Evolutionary conservation across 176 grass and related monocot genomes (phyloP).

Genomic region (Luzula sylvatica): DNA sequence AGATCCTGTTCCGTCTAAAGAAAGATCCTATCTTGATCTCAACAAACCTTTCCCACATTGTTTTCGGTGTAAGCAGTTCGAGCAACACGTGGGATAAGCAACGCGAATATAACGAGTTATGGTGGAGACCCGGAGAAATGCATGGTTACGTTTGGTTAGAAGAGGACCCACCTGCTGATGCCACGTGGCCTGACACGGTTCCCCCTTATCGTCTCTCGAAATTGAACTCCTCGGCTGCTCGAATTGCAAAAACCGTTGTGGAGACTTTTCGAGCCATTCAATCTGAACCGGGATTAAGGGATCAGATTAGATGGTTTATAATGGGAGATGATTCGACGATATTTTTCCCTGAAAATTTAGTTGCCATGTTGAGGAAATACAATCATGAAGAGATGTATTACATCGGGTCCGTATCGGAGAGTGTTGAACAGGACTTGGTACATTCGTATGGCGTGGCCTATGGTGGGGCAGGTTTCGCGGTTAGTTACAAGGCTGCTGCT

Average conservation of each 20-base stretch:
- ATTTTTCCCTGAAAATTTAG: slow-evolving; percentile 85
- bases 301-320: slow-evolving; percentile 63
- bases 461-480: slow-evolving; percentile 71
- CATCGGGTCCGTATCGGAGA: slow-evolving; percentile 76
- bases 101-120: slow-evolving; percentile 60
- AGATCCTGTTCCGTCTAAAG: slow-evolving; percentile 20
- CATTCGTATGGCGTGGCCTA: slow-evolving; percentile 84
- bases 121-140: slow-evolving; percentile 60
- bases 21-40: neutral
- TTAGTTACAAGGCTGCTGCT: slow-evolving; percentile 61
- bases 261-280: slow-evolving; percentile 38
- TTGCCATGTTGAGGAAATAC: slow-evolving; percentile 70
- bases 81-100: slow-evolving; percentile 48
- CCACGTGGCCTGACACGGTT: slow-evolving; percentile 38
- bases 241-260: slow-evolving; percentile 66
- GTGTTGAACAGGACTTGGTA: slow-evolving; percentile 79
- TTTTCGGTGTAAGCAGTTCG: slow-evolving; percentile 78
- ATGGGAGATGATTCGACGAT: slow-evolving; percentile 91
- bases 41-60: slow-evolving; percentile 64
- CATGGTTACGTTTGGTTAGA: slow-evolving; percentile 82
- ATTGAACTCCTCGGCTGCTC: slow-evolving; percentile 42
- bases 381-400: slow-evolving; percentile 85
- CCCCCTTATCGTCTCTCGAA: slow-evolving; percentile 57
- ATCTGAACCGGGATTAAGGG: slow-evolving; percentile 9
- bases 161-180: slow-evolving; percentile 25